Evolutionary conservation across 192 early-diverging fungal genomes (phyloP).

Genomic region (Ambispora gerdemannii): DNA sequence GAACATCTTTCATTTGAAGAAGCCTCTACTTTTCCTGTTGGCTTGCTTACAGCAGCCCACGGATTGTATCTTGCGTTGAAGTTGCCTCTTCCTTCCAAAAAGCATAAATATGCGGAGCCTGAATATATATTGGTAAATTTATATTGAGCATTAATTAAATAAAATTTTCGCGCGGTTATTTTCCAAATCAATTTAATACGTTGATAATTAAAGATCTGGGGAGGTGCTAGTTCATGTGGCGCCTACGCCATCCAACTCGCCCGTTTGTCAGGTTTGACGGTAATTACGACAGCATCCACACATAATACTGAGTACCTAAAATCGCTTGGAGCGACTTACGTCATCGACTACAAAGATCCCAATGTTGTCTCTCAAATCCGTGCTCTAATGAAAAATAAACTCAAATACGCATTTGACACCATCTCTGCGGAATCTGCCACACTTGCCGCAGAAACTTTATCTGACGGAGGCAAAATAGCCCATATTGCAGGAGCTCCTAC

Average conservation of each 20-base stretch:
- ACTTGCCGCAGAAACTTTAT: neutral
- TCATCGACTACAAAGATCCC: constrained; percentile 48
- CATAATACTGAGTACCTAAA: constrained; percentile 42
- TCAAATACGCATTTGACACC: constrained; percentile 21
- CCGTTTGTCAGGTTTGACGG: constrained; percentile 24
- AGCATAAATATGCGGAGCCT: neutral
- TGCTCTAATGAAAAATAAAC: neutral
- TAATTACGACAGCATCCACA: constrained; percentile 53
- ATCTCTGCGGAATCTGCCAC: neutral
- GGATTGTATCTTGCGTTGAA: constrained; percentile 36
- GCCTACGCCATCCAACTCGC: constrained; percentile 46
- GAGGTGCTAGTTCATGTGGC: constrained; percentile 56
- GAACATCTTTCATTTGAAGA: constrained; percentile 31
- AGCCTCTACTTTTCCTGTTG: constrained; percentile 52
- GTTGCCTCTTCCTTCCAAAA: constrained; percentile 5
- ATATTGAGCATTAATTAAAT: too few species aligned
- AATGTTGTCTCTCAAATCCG: constrained; percentile 23
- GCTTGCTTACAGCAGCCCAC: constrained; percentile 52
- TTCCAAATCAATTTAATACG: too few species aligned
- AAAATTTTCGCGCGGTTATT: too few species aligned
- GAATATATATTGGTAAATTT: constrained; percentile 28
- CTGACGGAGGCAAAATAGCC: neutral
- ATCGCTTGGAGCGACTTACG: constrained; percentile 45
- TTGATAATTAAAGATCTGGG: constrained; percentile 39
- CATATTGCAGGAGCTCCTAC: neutral